Percentiles rank a stretch among this genome's conserved stretches.
Evolutionary conservation across 2,329 filamentous ascomycete species (phyloP).

Genomic region (Fusarium chlamydosporum): DNA sequence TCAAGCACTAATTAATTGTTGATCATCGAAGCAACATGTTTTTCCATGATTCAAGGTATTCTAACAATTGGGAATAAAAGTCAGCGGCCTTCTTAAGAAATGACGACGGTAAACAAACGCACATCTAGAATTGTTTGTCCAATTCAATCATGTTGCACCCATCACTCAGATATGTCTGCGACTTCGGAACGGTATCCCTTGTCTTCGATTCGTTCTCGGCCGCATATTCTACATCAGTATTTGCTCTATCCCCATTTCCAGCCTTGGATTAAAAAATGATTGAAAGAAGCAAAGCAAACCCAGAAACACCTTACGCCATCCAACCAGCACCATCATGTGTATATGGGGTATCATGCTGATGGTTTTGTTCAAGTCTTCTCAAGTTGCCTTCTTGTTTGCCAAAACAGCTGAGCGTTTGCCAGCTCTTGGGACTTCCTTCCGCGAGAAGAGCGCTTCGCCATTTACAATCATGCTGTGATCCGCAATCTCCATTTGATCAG

Average conservation of each 20-base stretch:
- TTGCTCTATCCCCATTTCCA: conserved; percentile 7
- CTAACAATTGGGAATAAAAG: background rate
- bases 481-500: conserved; percentile 65
- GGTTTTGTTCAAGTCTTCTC: conserved; percentile 17
- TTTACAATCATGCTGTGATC: conserved; percentile 77
- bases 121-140: background rate
- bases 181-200: background rate
- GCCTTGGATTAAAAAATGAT: background rate
- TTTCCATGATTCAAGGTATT: background rate
- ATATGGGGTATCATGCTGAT: conserved; percentile 35
- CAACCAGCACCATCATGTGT: conserved; percentile 19
- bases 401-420: conserved; percentile 58
- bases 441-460: conserved; percentile 65
- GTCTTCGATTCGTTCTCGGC: conserved; percentile 14
- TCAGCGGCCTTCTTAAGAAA: background rate
- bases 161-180: conserved; percentile 3
- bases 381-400: conserved; percentile 44
- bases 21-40: too few species aligned
- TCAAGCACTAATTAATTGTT: too few species aligned
- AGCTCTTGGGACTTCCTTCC: conserved; percentile 67
- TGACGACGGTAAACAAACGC: background rate
- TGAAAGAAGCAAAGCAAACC: conserved; percentile 16
- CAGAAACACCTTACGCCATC: conserved; percentile 34
- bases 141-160: conserved; percentile 6
- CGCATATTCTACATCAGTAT: conserved; percentile 23